These are phyloP conservation scores for Oryza glumipatula DNA, from an alignment of 176 grass and related monocot species.

Conservation along the genomic window DNA sequence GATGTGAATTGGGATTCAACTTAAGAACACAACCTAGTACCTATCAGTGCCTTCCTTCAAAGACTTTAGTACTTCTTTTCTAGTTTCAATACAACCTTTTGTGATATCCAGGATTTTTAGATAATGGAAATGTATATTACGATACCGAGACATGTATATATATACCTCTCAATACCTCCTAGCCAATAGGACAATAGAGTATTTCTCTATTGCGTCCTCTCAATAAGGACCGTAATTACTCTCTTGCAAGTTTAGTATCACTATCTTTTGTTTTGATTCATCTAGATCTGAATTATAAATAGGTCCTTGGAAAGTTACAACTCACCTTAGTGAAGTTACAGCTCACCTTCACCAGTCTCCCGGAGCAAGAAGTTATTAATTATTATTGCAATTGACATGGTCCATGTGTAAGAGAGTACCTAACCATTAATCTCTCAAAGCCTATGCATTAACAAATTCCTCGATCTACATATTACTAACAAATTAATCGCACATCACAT, in stretches of 20 bases:
- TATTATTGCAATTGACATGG: not conserved
- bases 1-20: too few species aligned
- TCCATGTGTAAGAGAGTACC: not conserved
- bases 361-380: not conserved
- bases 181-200: not conserved
- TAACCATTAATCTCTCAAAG: not conserved
- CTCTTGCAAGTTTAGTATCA: not conserved
- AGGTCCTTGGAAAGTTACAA: not conserved
- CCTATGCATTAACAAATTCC: not conserved
- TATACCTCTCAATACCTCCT: not conserved
- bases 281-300: slow-evolving; percentile 11
- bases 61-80: not conserved
- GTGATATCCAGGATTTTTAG: not conserved
- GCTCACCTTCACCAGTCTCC: not conserved
- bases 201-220: not conserved
- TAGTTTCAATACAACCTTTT: not conserved
- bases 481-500: not conserved
- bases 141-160: not conserved
- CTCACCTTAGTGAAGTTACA: slow-evolving; percentile 29
- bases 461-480: not conserved
- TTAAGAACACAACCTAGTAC: too few species aligned
- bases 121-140: not conserved
- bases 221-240: not conserved
- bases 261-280: slow-evolving; percentile 1
- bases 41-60: too few species aligned